Base-by-base conservation (phyloP, 2,329 filamentous ascomycete species). In the Aspergillus sp. region DNA sequence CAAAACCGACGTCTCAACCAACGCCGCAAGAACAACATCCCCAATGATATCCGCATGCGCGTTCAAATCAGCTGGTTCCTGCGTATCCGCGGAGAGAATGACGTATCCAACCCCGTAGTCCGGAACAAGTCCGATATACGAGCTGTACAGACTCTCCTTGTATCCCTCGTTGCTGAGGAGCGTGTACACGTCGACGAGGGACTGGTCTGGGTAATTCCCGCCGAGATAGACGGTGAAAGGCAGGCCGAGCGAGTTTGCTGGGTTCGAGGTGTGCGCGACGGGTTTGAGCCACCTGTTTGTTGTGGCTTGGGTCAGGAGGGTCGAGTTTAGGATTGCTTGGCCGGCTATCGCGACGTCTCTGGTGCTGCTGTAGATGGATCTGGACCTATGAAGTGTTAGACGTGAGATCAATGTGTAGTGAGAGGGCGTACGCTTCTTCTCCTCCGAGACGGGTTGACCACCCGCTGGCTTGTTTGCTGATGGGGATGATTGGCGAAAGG, bases 221-320 rank as follows among this genome's bases (percentile, higher is more conserved):
- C 24, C 8, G 59, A 35, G 17, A 58, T 66, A 74, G 46, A 79
- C 77, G 52, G 77, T 72, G 73, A 74, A 79, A 3, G 72, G 69
- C 11, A 62, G 62, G 12, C 77, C 76, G 14, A 75, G 59, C 3
- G 74, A 70, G 54, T 71, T 71, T 3, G 66, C 57, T 0, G 70
- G 60, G 6, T 66, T 67, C 1, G 71, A 69, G 3, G 74, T 77
- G 62, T 75, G 73, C 2, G 75, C 61, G 6, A 70, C 70, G 0
- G 76, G 77, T 55, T 78, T 76, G 43, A 79, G 62, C 77, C 76
- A 79, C 46, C 67, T 70, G 9, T 72, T 68, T 15, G 75, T 78
- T 41, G 69, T 65, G 17, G 68, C 63, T 6, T 60, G 40, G 14
- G 66, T 35, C 4, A 79, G 65, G 6, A 79, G 68, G 0, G 66